Evolutionary conservation across 1,139 yeast species (phyloP).

Genomic region (Suhomyces yuchorum): DNA sequence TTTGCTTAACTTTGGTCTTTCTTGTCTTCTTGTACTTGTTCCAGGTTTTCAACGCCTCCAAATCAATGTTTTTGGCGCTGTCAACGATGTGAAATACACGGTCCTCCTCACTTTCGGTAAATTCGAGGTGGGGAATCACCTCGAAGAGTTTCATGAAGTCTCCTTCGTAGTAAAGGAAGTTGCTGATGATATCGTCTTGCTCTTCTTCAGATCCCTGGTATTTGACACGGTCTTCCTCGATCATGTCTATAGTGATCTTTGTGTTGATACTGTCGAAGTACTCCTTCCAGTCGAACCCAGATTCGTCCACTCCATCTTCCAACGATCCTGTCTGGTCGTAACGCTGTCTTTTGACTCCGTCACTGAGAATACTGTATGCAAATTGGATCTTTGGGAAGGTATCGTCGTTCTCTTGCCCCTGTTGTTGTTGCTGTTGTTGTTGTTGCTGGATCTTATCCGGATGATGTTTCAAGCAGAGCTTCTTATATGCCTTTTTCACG

Average conservation of each 20-base stretch:
- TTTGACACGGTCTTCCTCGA: conserved; percentile 64
- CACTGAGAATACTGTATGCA: conserved; percentile 71
- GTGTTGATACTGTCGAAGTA: conserved; percentile 59
- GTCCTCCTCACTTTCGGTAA: conserved; percentile 58
- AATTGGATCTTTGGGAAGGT: conserved; percentile 71
- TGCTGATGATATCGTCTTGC: conserved; percentile 58
- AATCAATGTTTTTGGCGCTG: conserved; percentile 31
- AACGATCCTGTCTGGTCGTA: conserved; percentile 73
- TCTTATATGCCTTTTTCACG: conserved; percentile 72
- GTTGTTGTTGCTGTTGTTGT: conserved; percentile 34
- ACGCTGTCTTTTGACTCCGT: conserved; percentile 53
- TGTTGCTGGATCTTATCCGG: conserved; percentile 76
- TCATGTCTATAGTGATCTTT: conserved; percentile 72
- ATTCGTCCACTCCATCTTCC: conserved; percentile 47
- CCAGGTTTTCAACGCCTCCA: conserved; percentile 44
- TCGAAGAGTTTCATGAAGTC: conserved; percentile 72
- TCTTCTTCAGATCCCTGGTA: conserved; percentile 76
- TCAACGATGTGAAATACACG: conserved; percentile 59
- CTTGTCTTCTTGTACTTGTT: conserved; percentile 54
- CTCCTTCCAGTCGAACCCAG: conserved; percentile 60
- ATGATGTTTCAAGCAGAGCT: conserved; percentile 67
- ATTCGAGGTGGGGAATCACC: conserved; percentile 73
- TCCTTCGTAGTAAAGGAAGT: conserved; percentile 64
- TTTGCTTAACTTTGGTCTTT: conserved; percentile 46
- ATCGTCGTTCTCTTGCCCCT: conserved; percentile 27